Conservation (phyloP, 164 flowering plant genomes). For the Dillenia turbinata region DNA sequence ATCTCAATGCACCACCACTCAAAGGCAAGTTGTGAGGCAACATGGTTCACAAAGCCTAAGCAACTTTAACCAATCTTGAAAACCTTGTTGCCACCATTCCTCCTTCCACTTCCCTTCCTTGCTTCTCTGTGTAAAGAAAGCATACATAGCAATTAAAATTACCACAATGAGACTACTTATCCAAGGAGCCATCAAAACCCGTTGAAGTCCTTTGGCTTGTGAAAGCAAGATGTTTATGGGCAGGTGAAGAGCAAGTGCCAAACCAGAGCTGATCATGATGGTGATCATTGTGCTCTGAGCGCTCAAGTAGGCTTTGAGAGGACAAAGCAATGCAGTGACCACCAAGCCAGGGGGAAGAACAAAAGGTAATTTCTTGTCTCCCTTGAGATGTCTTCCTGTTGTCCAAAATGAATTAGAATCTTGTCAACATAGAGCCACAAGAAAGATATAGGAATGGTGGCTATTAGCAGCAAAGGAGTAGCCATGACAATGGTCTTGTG, state of each 20-base stretch:
- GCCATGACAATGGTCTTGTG: conserved; percentile 79
- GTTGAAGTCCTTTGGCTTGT: conserved; percentile 52
- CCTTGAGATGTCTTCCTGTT: conserved; percentile 51
- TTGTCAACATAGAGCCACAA: conserved; percentile 76
- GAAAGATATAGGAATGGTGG: conserved; percentile 55
- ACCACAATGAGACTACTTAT: conserved; percentile 49
- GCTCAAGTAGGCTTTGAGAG: conserved; percentile 75
- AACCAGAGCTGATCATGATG: conserved; percentile 58
- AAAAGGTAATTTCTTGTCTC: conserved; percentile 51
- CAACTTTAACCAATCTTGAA: conserved; percentile 52
- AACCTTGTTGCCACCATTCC: conserved; percentile 64
- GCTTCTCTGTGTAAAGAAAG: conserved; percentile 25
- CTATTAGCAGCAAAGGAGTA: conserved; percentile 38
- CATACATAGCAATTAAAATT: conserved; percentile 38
- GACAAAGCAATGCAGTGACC: conserved; percentile 61
- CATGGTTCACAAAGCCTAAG: conserved; percentile 63
- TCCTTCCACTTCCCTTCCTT: conserved; percentile 48
- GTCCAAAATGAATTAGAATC: conserved; percentile 66
- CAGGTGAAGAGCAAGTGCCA: conserved; percentile 55
- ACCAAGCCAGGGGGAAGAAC: conserved; percentile 77
- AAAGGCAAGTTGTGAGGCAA: conserved; percentile 81
- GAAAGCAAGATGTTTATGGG: conserved; percentile 64
- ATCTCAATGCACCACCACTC: conserved; percentile 99
- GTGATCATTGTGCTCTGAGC: conserved; percentile 69
- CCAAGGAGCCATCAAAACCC: conserved; percentile 78